These are phyloP conservation scores for Penicillium vulpinum DNA, from an alignment of 2,329 filamentous ascomycete genomes.

Conservation along the genomic window DNA sequence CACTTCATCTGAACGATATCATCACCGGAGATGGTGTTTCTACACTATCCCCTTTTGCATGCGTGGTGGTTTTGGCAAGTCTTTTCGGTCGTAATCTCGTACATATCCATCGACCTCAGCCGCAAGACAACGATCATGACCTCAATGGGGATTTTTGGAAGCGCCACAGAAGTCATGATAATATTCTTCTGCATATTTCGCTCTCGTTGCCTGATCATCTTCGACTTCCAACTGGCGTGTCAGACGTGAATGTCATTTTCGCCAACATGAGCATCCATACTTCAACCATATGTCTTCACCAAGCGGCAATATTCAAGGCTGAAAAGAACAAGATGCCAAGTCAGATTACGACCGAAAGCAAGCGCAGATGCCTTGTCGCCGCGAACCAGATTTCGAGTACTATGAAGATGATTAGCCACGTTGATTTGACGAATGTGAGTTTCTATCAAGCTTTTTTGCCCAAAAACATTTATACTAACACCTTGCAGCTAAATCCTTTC, in stretches of 20 bases:
- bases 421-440: conserved; percentile 78
- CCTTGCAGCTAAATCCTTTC: conserved; percentile 82
- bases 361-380: conserved; percentile 86
- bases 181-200: conserved; percentile 82
- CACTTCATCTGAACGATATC: conserved; percentile 60
- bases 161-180: conserved; percentile 84
- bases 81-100: conserved; percentile 88
- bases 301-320: conserved; percentile 96
- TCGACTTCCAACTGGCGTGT: conserved; percentile 73
- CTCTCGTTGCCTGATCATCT: conserved; percentile 78
- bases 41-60: conserved; percentile 74
- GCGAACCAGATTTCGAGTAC: conserved; percentile 92
- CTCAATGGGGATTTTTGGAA: conserved; percentile 96
- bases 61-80: conserved; percentile 80
- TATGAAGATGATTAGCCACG: conserved; percentile 91
- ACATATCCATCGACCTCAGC: conserved; percentile 83
- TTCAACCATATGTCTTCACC: conserved; percentile 94
- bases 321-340: conserved; percentile 80
- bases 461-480: conserved; percentile 20
- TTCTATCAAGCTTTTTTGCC: not conserved
- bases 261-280: conserved; percentile 97
- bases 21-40: conserved; percentile 67
- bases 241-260: conserved; percentile 83
- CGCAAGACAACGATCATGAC: conserved; percentile 79
- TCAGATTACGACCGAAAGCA: conserved; percentile 82